Evolutionary conservation across 2,329 filamentous ascomycete species (phyloP).

Genomic region (Ophiostoma angusticollis): DNA sequence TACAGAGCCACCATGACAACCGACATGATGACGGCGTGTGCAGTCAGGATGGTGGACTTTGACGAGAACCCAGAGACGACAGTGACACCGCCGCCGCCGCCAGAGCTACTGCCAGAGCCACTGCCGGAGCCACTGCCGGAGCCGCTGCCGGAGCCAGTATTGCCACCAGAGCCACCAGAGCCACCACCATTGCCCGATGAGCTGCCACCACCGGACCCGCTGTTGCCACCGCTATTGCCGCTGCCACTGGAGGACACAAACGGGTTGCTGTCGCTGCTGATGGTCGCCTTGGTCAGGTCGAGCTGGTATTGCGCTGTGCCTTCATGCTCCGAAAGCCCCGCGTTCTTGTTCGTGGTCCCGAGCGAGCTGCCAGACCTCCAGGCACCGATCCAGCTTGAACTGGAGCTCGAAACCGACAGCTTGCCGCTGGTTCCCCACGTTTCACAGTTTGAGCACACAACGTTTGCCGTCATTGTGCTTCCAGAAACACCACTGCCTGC

Average conservation of each 20-base stretch:
- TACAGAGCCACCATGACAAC: constrained; percentile 46
- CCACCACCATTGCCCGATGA: no score
- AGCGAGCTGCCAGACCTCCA: constrained; percentile 37
- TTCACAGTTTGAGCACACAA: constrained; percentile 41
- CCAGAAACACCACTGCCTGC: constrained; percentile 43
- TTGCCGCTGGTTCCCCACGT: constrained; percentile 29
- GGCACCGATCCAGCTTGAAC: constrained; percentile 39
- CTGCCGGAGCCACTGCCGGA: constrained; percentile 4
- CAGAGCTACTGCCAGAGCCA: constrained; percentile 1
- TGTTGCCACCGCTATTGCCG: neutral
- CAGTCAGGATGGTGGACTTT: constrained; percentile 19
- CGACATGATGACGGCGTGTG: constrained; percentile 49
- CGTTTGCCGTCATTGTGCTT: constrained; percentile 45
- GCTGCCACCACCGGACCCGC: neutral
- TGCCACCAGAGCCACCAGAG: neutral
- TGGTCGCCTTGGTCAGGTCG: constrained; percentile 34
- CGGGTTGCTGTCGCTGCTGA: constrained; percentile 38
- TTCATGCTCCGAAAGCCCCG: constrained; percentile 35
- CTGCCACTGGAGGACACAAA: constrained; percentile 24
- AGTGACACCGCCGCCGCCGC: constrained; percentile 9
- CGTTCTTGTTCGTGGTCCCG: constrained; percentile 27
- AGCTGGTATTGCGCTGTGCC: constrained; percentile 30
- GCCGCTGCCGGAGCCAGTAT: neutral
- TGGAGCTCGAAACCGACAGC: constrained; percentile 29
- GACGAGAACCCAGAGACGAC: constrained; percentile 11